Evolutionary conservation across 768 basidiomycete genomes (phyloP), one percentile per base, ranked within the genome.

Genomic region (Rhizopogon sp.): DNA sequence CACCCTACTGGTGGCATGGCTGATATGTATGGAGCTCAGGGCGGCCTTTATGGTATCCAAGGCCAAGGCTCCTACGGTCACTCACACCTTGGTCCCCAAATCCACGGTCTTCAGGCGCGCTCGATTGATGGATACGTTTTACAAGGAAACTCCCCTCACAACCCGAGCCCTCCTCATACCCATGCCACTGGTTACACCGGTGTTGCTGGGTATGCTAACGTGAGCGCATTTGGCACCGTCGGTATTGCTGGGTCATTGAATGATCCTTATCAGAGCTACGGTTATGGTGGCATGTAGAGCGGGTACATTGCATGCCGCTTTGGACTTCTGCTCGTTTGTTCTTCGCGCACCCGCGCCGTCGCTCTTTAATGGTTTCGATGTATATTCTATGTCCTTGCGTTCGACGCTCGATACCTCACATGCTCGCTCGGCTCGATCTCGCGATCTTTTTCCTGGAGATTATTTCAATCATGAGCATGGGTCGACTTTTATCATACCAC

Each of bases 61-160:
- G 78, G 75, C 20, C 80, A 83, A 60, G 77, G 75, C 9, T 74
- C 81, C 44, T 87, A 82, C 56, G 76, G 74, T n/a, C 86, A 83
- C 64, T 67, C 73, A 39, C 85, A 82, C 58, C 63, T 84, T 53
- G 74, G 73, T 44, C 67, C 77, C 28, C 83, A 79, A 57, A 63
- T 88, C 65, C 86, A 86, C 60, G 68, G 70, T 40, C 68, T 91
- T 46, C 87, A 84, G 65, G 78, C 83, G 14, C 88, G 86, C 58
- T 77, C 85, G 25, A 90, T 92, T 59, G 90, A 92, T 62, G 82
- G 84, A 64, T 91, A 91, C 65, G 88, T 91, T 56, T 75, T 92
- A 50, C 90, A 90, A 70, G 82, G 82, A 66, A 83, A 77, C 61
- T 84, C 84, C 41, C 76, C 76, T 59, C 87, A 90, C 68, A 85